Base-by-base conservation (phyloP, 2,329 filamentous ascomycete species). In the Claviceps capensis region DNA sequence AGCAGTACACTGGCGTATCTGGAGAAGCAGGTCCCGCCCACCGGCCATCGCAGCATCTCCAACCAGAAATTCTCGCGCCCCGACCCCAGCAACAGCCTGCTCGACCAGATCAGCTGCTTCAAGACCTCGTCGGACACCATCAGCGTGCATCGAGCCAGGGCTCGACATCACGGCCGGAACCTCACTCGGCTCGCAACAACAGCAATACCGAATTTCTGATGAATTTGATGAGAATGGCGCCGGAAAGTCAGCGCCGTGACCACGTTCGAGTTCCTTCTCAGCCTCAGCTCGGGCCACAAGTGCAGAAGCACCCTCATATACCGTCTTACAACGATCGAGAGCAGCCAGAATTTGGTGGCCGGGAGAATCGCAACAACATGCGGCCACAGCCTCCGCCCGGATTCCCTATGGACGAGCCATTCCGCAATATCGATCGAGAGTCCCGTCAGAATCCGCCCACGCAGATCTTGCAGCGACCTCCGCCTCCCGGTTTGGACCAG, bases 121-220 rank as follows among this genome's bases (percentile, higher is more conserved):
- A 82, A 57, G 79, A 82, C 19, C 68, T 83, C 30, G 74, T 81
- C 23, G 73, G 72, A 9, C 77, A 81, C 59, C 79, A 80, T 48
- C 78, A 80, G 57, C 74, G 74, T 41, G 68, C 73, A 14, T 71
- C 75, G 17, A 78, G 70, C 60, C 78, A 79, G 55, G 67, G 69
- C 40, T 72, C 70, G 16, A 64, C 63, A 7, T 64, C 63, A 6
- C 70, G 76, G 37, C 65, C 68, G 38, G 75, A 78, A 49, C 70
- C 71, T 54, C 67, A 57, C 58, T 57, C 55, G 51, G 63, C 63
- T 58, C 72, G 69, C 47, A 75, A 71, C 62, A 82, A 77, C 63
- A 79, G 75, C 59, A 86, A 91, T 59, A 80, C 85, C n/a, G 86
- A 94, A 57, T 90, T 93, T 63, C 71, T 95, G 48, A 86, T 95